Conservation (phyloP, 2,329 filamentous ascomycete species). For the Raffaelea arxii region DNA sequence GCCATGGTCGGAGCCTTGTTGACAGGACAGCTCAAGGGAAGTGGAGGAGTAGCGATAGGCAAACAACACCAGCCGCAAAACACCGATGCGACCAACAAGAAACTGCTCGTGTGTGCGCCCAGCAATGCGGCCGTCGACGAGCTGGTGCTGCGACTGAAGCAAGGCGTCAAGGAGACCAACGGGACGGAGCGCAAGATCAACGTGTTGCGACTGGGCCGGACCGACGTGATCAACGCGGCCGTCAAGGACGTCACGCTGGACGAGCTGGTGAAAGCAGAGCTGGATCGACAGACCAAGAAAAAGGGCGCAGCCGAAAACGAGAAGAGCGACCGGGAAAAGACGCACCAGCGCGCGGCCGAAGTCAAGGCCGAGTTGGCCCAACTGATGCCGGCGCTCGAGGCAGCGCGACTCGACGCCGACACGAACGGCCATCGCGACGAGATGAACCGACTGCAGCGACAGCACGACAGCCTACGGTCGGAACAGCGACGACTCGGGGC, state of each 20-base stretch:
- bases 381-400: slow-evolving; percentile 62
- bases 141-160: slow-evolving; percentile 82
- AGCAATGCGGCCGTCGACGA: slow-evolving; percentile 98
- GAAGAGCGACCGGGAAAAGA: slow-evolving; percentile 41
- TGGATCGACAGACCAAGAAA: slow-evolving; percentile 31
- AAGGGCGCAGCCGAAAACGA: background rate
- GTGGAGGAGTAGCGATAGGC: no score
- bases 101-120: slow-evolving; percentile 91
- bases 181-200: slow-evolving; percentile 69
- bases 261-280: slow-evolving; percentile 68
- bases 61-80: no score
- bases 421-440: slow-evolving; percentile 34
- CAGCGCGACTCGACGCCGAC: slow-evolving; percentile 43
- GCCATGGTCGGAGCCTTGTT: slow-evolving; percentile 88
- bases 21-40: slow-evolving; percentile 40
- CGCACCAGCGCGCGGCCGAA: slow-evolving; percentile 55
- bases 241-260: slow-evolving; percentile 91
- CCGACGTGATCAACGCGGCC: slow-evolving; percentile 81
- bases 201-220: slow-evolving; percentile 81
- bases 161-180: slow-evolving; percentile 67
- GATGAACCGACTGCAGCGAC: slow-evolving; percentile 54
- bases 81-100: slow-evolving; percentile 49
- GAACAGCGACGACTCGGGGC: slow-evolving; percentile 70
- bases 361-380: slow-evolving; percentile 68
- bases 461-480: slow-evolving; percentile 60